Percentiles rank a stretch among this genome's conserved stretches.
These are phyloP conservation scores for Rhinocladiella similis DNA, from an alignment of 2,329 filamentous ascomycete genomes.

Conservation along the genomic window DNA sequence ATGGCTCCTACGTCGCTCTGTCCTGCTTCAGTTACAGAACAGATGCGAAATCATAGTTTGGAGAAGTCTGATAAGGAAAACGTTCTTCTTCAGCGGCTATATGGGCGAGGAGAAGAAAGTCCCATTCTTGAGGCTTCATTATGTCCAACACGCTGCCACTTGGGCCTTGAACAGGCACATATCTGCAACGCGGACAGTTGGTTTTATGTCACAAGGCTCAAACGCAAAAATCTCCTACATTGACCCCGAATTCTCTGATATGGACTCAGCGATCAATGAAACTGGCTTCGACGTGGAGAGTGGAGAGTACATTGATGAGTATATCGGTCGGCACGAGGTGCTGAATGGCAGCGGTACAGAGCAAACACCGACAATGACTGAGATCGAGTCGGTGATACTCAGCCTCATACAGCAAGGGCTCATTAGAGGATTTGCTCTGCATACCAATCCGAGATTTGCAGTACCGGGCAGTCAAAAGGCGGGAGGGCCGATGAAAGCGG, in stretches of 20 bases:
- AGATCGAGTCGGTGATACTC: conserved; percentile 76
- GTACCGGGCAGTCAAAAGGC: conserved; percentile 70
- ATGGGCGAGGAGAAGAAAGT: conserved; percentile 60
- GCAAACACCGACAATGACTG: conserved; percentile 48
- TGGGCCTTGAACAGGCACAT: conserved; percentile 42
- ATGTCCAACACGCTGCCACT: conserved; percentile 64
- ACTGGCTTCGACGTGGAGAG: conserved; percentile 24
- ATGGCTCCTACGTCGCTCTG: conserved; percentile 75
- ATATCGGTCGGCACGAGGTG: conserved; percentile 17
- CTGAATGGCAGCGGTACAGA: not conserved
- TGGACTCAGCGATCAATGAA: conserved; percentile 30
- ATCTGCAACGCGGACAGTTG: conserved; percentile 18
- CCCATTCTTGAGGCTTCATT: conserved; percentile 71
- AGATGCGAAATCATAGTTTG: conserved; percentile 80
- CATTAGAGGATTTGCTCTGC: conserved; percentile 80
- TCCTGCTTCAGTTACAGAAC: conserved; percentile 74
- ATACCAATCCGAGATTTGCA: conserved; percentile 73
- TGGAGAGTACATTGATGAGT: conserved; percentile 24
- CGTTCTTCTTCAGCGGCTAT: conserved; percentile 77
- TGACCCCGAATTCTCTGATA: conserved; percentile 43
- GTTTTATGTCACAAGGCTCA: conserved; percentile 30
- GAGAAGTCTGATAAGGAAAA: conserved; percentile 75
- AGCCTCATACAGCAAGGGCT: conserved; percentile 78
- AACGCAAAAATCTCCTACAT: conserved; percentile 16
- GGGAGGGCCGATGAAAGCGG: conserved; percentile 64